Evolutionary conservation across 2,329 filamentous ascomycete genomes (phyloP).

Genomic region (Tolypocladium nubicola): DNA sequence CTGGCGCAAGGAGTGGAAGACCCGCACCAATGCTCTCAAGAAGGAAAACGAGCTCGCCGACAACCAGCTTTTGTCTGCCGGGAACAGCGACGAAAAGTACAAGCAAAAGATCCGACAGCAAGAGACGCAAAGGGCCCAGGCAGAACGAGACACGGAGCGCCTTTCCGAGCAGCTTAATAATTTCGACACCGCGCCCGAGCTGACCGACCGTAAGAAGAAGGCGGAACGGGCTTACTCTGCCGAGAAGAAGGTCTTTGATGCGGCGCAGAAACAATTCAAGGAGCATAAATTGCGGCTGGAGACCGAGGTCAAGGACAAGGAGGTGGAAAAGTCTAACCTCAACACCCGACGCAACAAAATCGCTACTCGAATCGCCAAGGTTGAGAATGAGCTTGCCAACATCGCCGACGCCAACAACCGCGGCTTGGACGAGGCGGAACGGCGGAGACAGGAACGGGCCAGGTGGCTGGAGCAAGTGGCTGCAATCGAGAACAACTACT

Average conservation of each 20-base stretch:
- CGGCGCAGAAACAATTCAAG: conserved; percentile 42
- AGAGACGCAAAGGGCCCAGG: conserved; percentile 60
- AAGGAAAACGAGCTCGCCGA: conserved; percentile 65
- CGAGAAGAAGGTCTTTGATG: conserved; percentile 51
- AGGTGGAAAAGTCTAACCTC: conserved; percentile 52
- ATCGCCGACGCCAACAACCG: conserved; percentile 59
- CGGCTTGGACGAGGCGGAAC: conserved; percentile 53
- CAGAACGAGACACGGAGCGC: conserved; percentile 43
- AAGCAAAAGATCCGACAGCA: conserved; percentile 67
- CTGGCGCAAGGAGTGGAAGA: conserved; percentile 64
- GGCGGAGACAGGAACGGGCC: conserved; percentile 39
- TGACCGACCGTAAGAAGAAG: conserved; percentile 45
- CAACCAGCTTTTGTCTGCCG: conserved; percentile 55
- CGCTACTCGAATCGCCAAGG: conserved; percentile 58
- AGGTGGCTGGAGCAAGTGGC: conserved; percentile 35
- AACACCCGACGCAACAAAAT: conserved; percentile 65
- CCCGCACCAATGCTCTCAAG: conserved; percentile 52
- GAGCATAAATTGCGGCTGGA: conserved; percentile 52
- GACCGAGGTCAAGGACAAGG: conserved; percentile 49
- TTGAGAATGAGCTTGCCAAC: conserved; percentile 61
- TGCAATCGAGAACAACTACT: conserved; percentile 34
- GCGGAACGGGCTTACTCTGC: conserved; percentile 41
- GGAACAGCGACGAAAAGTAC: conserved; percentile 66
- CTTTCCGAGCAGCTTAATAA: conserved; percentile 50
- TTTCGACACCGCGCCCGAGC: conserved; percentile 53